These are phyloP conservation scores for Penicillium sp. DNA, from an alignment of 2,329 filamentous ascomycete genomes.

Conservation along the genomic window DNA sequence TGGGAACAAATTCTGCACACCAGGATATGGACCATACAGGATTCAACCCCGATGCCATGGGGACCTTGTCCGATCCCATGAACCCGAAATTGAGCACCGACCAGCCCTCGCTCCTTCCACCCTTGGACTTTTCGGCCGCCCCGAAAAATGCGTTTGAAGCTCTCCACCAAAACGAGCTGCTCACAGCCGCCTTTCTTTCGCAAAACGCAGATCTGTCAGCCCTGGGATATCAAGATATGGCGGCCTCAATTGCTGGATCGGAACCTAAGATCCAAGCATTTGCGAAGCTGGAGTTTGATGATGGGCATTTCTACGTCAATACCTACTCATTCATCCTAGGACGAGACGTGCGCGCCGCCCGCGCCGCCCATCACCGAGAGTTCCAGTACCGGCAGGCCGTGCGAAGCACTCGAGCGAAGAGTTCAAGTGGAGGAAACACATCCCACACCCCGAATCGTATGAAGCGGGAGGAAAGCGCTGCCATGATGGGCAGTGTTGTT, in stretches of 20 bases:
- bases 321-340: conserved; percentile 63
- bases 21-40: conserved; percentile 7
- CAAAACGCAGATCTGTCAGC: conserved; percentile 37
- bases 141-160: conserved; percentile 38
- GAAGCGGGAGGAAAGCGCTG: conserved; percentile 43
- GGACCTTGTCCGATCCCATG: conserved; percentile 35
- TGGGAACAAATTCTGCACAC: conserved; percentile 10
- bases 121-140: conserved; percentile 34
- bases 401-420: conserved; percentile 45
- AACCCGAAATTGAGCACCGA: conserved; percentile 32
- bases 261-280: conserved; percentile 56
- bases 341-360: conserved; percentile 56
- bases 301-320: conserved; percentile 65
- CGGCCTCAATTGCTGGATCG: conserved; percentile 39
- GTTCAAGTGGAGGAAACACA: conserved; percentile 45
- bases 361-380: conserved; percentile 47
- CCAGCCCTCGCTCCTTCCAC: conserved; percentile 34
- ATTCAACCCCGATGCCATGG: conserved; percentile 25
- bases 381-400: conserved; percentile 42
- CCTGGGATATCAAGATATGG: conserved; percentile 36
- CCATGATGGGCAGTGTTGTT: conserved; percentile 51
- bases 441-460: conserved; percentile 47
- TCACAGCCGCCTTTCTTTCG: conserved; percentile 40
- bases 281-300: conserved; percentile 63
- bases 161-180: conserved; percentile 41